Evolutionary conservation across 129 eudicot genomes (phyloP), one percentile per base, ranked within the genome.

Genomic region (Cynara cardunculus): DNA sequence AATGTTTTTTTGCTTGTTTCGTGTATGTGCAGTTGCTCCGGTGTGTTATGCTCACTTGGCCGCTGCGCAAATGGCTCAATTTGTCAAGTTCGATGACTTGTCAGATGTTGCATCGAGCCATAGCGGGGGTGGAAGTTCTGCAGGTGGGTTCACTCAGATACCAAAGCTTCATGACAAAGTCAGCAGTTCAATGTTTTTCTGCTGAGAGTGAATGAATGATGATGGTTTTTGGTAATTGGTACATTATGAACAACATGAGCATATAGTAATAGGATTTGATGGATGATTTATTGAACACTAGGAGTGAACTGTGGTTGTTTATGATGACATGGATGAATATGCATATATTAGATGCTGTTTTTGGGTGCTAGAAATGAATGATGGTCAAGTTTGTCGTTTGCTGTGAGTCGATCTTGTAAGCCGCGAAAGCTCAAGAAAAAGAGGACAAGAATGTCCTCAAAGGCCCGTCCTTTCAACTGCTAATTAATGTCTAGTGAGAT

Each of bases 11-110:
- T 39, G 13, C 0, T 64, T 67, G 32, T 11, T 35, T 31, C 34
- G 25, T 35, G 3, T 16, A 25, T 72, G n/a, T 77, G 85, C 88
- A 89, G 97, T 92, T 78, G 97, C 97, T 80, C 96, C 93, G 0
- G 81, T 93, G 1, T 93, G 96, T 69, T 87, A 93, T 49, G 98
- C 98, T 7, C 98, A 94, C 56, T 70, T 94, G 85, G 98, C 98
- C 2, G 98, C 97, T 0, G 77, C 84, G 0, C 98, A 94, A 81
- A 74, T 94, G 91, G 79, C 87, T 0, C 92, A 90, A 78, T 94
- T 89, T n/a, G 85, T 90, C 7, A 94, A 94, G 84, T 87, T 92
- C 18, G 98, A 92, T 0, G 98, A 88, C 22, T 2, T 34, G 32
- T 92, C 97, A 0, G 97, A 94, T 24, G 81, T 85, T 0, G 85